Conservation (phyloP, 176 grass and related monocot genomes). For the Eragrostis curvula region DNA sequence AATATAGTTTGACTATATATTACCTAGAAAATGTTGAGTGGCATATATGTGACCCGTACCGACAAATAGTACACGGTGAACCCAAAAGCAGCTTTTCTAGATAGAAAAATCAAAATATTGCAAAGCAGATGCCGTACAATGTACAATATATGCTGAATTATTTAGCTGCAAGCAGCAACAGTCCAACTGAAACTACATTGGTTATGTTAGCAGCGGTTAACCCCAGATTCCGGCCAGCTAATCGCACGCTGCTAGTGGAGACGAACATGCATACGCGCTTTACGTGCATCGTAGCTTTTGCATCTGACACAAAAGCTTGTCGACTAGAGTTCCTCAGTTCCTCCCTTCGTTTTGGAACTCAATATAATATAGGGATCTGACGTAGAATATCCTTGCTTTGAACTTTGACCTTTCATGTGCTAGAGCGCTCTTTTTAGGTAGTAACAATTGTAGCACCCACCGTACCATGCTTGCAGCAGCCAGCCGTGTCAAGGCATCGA, state of each 20-base stretch:
- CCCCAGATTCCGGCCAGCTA: not conserved
- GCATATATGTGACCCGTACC: too few species aligned
- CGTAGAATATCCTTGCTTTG: slow-evolving; percentile 23
- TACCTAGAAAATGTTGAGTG: too few species aligned
- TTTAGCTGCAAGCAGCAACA: too few species aligned
- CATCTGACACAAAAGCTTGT: not conserved
- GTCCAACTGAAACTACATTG: too few species aligned
- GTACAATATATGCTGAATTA: too few species aligned
- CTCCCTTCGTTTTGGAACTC: slow-evolving; percentile 39
- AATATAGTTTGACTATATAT: too few species aligned
- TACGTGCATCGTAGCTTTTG: not conserved
- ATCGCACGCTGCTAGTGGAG: not conserved
- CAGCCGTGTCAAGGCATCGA: not conserved
- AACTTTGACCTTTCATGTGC: slow-evolving; percentile 14
- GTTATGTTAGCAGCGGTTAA: too few species aligned
- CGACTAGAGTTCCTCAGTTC: not conserved
- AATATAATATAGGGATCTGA: slow-evolving; percentile 20
- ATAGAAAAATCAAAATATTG: too few species aligned
- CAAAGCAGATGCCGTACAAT: too few species aligned
- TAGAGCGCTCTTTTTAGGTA: slow-evolving; percentile 23
- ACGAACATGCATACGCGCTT: not conserved
- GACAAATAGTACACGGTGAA: too few species aligned
- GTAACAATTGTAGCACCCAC: not conserved
- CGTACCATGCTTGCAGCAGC: not conserved
- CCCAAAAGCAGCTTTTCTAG: too few species aligned